Evolutionary conservation across 768 basidiomycete genomes (phyloP).

Genomic region (Hemileccinum impolitum): DNA sequence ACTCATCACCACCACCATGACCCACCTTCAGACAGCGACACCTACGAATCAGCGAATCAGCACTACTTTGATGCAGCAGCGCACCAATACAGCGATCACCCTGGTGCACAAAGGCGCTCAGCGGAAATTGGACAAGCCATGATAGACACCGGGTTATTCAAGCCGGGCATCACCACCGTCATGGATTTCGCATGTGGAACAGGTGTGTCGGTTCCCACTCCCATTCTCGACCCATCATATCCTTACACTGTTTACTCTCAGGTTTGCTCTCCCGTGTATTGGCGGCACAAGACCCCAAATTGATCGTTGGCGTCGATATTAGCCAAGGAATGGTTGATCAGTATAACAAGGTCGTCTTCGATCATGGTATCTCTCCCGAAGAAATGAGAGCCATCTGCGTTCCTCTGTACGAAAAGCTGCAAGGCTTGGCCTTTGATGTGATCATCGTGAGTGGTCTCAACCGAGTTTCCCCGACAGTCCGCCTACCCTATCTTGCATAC

Average conservation of each 20-base stretch:
- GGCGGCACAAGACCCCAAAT: conserved; percentile 54
- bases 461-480: neutral
- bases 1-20: neutral
- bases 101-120: conserved; percentile 18
- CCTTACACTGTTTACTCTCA: conserved; percentile 20
- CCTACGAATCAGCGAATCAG: conserved; percentile 25
- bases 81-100: conserved; percentile 24
- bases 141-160: conserved; percentile 42
- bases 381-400: conserved; percentile 63
- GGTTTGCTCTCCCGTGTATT: conserved; percentile 64
- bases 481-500: neutral
- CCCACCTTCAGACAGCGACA: neutral
- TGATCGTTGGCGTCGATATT: conserved; percentile 72
- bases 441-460: conserved; percentile 50
- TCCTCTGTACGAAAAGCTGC: conserved; percentile 42
- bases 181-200: conserved; percentile 79
- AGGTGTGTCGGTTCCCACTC: conserved; percentile 30
- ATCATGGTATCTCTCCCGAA: conserved; percentile 60
- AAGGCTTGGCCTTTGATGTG: conserved; percentile 60
- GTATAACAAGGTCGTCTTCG: conserved; percentile 54
- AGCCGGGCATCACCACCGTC: conserved; percentile 51
- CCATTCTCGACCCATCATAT: neutral
- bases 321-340: conserved; percentile 66
- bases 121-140: conserved; percentile 28
- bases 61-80: conserved; percentile 25